Evolutionary conservation across 2,329 filamentous ascomycete species (phyloP), one percentile per base, ranked within the genome.

Genomic region (Xylariaceae sp.): DNA sequence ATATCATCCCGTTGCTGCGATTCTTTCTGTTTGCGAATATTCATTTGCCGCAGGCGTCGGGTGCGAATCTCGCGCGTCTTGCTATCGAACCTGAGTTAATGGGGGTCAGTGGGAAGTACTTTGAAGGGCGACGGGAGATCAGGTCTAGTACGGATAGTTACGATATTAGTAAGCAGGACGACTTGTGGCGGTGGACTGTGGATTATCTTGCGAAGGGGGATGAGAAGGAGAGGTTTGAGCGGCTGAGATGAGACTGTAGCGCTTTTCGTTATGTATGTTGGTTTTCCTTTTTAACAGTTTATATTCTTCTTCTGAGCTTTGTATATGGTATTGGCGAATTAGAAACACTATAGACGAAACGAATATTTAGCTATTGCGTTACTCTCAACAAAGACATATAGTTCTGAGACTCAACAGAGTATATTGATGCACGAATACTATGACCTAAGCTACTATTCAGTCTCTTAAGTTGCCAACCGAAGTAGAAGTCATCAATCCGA

Each of bases 121-220:
- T 69, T 62, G 73, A 79, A 58, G 73, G 68, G 0, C 55, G 45
- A 40, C 70, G 67, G 56, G 58, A 69, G 54, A 73, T 74, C 14
- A 60, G 63, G 52, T 73, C 69, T 9, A 77, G 75, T 55, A 61
- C 62, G 17, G 71, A 68, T 39, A 80, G 75, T 55, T 73, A 75
- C 53, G 67, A 73, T 45, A 63, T 69, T 60, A 57, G 48, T 19
- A 75, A 76, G 59, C 77, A 79, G 60, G 72, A 80, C 14, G 75
- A 78, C 55, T 54, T 79, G 31, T 79, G 74, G 74, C 48, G 63
- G 19, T 80, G 76, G 76, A 80, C 75, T 0, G 16, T 53, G 2
- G 31, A 50, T 1, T 50, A 47, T 19, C 48, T 45, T 11, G 50
- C 47, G 6, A 39, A 45, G 13, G 51, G 43, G 11, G 53, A 56